Evolutionary conservation across 1,284 basidiomycete genomes (phyloP), one percentile per base, ranked within the genome.

Genomic region (Trichosporon faecale): DNA sequence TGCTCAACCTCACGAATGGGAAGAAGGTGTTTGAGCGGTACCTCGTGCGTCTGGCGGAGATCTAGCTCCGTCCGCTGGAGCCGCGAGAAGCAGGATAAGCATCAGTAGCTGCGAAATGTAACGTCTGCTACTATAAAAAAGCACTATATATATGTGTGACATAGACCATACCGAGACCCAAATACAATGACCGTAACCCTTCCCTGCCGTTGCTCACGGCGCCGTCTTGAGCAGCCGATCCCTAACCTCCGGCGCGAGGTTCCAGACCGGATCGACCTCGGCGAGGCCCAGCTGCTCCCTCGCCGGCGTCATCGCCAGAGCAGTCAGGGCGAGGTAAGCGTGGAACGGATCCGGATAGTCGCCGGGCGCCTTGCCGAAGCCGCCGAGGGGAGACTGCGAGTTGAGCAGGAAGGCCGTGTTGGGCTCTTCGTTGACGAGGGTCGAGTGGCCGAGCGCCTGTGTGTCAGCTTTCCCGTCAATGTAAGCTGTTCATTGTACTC

Each of bases 271-370:
- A 73, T 94, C 88, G 18, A 94, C 80, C 0, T 81, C 79, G 21
- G 86, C 84, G 11, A 94, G 65, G 76, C 82, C 91, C 88, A 92
- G 55, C 86, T 86, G 67, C 72, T 66, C 69, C n/a, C 64, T 63
- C 3, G 66, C 77, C 9, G 88, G 86, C 73, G 89, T 88, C 74
- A 94, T 85, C 1, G 91, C 86, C 37, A 95, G 78, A 0, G 91
- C 90, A 0, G 94, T 94, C 25, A 96, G 84, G 1, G 92, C 90
- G 31, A 97, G 86, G 80, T 96, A 97, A 0, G 93, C 94, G 77
- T 97, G 94, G 81, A 90, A 95, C 8, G 92, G 94, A 85, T 96
- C 93, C 89, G 94, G 89, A 74, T 85, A 86, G 74, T 93, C 91
- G 11, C 88, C 89, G 0, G 91, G 91, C 2, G 89, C 88, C 78